Evolutionary conservation across 2,329 filamentous ascomycete genomes (phyloP).

Genomic region (Paramyrothecium sp.): DNA sequence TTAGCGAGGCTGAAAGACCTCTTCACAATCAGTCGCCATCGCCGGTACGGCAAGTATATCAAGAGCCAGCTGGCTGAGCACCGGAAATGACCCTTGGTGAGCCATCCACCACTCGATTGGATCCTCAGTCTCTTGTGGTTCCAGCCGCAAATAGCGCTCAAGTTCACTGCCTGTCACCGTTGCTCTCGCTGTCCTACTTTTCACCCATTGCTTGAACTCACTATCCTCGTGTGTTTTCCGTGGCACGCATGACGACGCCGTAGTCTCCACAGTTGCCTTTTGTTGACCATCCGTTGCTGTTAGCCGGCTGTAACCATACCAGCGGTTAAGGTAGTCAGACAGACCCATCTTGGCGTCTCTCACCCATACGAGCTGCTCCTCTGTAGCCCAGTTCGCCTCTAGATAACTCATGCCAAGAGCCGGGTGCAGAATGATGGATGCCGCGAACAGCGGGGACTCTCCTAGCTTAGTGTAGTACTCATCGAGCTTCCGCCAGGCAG

Average conservation of each 20-base stretch:
- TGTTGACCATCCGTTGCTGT: too few species aligned
- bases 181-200: not conserved
- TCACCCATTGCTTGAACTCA: too few species aligned
- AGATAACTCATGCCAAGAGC: conserved; percentile 6
- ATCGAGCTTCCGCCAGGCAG: conserved; percentile 8
- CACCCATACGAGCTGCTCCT: conserved; percentile 7
- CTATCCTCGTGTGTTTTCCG: too few species aligned
- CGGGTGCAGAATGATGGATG: conserved; percentile 7
- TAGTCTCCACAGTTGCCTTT: too few species aligned
- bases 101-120: conserved; percentile 3
- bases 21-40: conserved; percentile 5
- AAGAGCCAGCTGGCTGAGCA: conserved; percentile 5
- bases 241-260: too few species aligned
- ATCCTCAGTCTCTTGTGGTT: too few species aligned
- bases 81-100: conserved; percentile 7
- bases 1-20: too few species aligned
- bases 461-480: conserved; percentile 6
- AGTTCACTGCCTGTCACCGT: too few species aligned
- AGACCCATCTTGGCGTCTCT: conserved; percentile 7
- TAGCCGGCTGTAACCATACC: too few species aligned
- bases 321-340: conserved; percentile 5
- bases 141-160: too few species aligned
- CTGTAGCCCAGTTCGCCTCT: conserved; percentile 5
- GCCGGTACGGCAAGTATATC: conserved; percentile 1
- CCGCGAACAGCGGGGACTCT: conserved; percentile 7